Evolutionary conservation across 805 yeast genomes (phyloP).

Genomic region (Ogataea naganishii): DNA sequence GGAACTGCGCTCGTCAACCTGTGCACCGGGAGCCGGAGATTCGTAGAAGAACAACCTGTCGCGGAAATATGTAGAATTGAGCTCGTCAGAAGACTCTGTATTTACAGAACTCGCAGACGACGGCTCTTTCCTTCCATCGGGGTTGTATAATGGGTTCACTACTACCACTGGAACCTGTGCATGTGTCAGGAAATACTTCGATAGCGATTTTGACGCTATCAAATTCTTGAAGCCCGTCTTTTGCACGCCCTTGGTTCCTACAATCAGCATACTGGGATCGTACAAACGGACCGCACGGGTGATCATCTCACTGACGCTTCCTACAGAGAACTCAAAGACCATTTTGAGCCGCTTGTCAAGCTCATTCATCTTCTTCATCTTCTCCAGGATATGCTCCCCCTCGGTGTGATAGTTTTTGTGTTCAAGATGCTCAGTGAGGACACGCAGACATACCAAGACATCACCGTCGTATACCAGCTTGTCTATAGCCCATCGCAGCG

Average conservation of each 20-base stretch:
- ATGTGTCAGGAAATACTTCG: conserved; percentile 38
- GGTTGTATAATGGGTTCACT: conserved; percentile 29
- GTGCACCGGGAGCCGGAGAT: too few species aligned
- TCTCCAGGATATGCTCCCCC: conserved; percentile 24
- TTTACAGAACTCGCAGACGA: too few species aligned
- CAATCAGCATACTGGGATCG: conserved; percentile 35
- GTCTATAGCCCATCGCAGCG: conserved; percentile 36
- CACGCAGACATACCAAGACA: conserved; percentile 35
- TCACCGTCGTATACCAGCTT: conserved; percentile 37
- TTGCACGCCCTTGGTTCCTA: conserved; percentile 31
- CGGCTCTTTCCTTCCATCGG: too few species aligned
- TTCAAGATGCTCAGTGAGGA: conserved; percentile 25
- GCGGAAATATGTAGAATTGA: too few species aligned
- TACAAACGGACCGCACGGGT: conserved; percentile 32
- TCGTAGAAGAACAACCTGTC: too few species aligned
- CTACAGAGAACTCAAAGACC: conserved; percentile 34
- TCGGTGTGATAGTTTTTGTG: conserved; percentile 21
- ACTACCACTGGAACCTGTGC: conserved; percentile 38
- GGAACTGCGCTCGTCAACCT: conserved; percentile 11
- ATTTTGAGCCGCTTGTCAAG: conserved; percentile 30
- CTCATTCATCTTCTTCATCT: conserved; percentile 24
- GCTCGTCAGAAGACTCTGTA: too few species aligned
- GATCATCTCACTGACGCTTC: conserved; percentile 32
- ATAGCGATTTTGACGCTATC: conserved; percentile 32
- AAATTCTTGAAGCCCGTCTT: conserved; percentile 31